Conservation (phyloP, 352 stramenopile genomes). For the Globisporangium recalcitrans region DNA sequence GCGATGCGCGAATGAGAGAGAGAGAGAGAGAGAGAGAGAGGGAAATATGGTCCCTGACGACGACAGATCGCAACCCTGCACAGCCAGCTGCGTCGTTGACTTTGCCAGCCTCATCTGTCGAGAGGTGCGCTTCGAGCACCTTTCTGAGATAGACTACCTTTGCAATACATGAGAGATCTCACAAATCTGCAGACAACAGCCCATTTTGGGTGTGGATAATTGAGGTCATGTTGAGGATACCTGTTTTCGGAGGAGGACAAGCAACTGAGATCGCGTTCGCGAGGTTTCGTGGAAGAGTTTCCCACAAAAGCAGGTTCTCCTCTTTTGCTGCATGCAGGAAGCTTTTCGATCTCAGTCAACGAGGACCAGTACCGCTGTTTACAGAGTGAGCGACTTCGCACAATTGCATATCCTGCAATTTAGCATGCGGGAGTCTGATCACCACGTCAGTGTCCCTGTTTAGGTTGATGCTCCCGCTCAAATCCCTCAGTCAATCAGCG, state of each 20-base stretch:
- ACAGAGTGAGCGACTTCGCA: accelerated
- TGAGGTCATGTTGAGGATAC: not conserved
- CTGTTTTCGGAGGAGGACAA: not conserved
- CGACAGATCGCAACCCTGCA: not conserved
- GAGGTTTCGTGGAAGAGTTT: not conserved
- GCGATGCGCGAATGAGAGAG: not conserved
- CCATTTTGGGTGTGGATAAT: not conserved
- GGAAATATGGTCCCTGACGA: not conserved
- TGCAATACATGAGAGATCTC: not conserved
- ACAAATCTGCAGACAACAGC: too few relatives aligned
- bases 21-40: not conserved
- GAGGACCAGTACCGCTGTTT: not conserved
- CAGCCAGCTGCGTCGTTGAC: not conserved
- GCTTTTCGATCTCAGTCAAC: not conserved
- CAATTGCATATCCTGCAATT: not conserved
- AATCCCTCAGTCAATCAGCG: too few relatives aligned
- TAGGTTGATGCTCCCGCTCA: not conserved
- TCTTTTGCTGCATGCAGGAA: not conserved
- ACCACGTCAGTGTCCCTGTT: not conserved
- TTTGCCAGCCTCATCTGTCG: not conserved
- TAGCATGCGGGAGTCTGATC: not conserved
- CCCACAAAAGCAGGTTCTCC: not conserved
- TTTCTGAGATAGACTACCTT: too few relatives aligned
- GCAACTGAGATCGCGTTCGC: not conserved
- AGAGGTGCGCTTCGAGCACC: not conserved